A percentile compares a stretch with the other conserved stretches of the same genome.
phyloP scores from a whole-genome alignment of 1,284 basidiomycete genomes.

The Leccinum brunneo-olivaceum region DNA sequence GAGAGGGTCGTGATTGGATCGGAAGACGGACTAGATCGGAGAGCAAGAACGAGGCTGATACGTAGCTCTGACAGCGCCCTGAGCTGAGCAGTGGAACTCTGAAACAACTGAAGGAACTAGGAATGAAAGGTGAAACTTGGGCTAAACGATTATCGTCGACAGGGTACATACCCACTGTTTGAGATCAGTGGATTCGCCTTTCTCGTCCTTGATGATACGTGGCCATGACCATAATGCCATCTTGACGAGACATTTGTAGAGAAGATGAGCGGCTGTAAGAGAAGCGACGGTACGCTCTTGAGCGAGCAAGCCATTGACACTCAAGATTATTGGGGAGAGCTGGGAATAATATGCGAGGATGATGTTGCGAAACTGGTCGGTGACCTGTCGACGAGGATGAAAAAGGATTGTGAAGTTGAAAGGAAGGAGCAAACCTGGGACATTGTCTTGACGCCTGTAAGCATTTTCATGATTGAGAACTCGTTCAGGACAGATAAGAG shows the following conservation, averaged over 20 bases:
- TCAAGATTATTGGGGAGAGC: slow-evolving; percentile 41
- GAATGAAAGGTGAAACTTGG: slow-evolving; percentile 8
- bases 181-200: slow-evolving; percentile 38
- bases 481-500: slow-evolving; percentile 65
- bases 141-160: background rate
- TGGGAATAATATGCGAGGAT: slow-evolving; percentile 54
- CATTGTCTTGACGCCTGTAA: slow-evolving; percentile 59
- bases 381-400: slow-evolving; percentile 39
- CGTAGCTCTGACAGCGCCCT: slow-evolving; percentile 47
- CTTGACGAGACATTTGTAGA: slow-evolving; percentile 65
- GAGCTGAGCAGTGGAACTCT: slow-evolving; percentile 49
- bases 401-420: background rate
- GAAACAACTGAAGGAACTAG: slow-evolving; percentile 57
- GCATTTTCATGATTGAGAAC: slow-evolving; percentile 60
- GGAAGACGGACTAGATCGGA: slow-evolving; percentile 21
- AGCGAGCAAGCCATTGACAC: slow-evolving; percentile 34
- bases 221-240: slow-evolving; percentile 68
- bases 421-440: slow-evolving; percentile 36
- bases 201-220: slow-evolving; percentile 39
- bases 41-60: slow-evolving; percentile 34
- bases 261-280: slow-evolving; percentile 55
- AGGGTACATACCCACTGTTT: slow-evolving; percentile 47
- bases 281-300: slow-evolving; percentile 41
- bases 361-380: slow-evolving; percentile 43
- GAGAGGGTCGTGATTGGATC: slow-evolving; percentile 33